Evolutionary conservation across 2,329 filamentous ascomycete genomes (phyloP).

Genomic region (Didymella keratinophila): DNA sequence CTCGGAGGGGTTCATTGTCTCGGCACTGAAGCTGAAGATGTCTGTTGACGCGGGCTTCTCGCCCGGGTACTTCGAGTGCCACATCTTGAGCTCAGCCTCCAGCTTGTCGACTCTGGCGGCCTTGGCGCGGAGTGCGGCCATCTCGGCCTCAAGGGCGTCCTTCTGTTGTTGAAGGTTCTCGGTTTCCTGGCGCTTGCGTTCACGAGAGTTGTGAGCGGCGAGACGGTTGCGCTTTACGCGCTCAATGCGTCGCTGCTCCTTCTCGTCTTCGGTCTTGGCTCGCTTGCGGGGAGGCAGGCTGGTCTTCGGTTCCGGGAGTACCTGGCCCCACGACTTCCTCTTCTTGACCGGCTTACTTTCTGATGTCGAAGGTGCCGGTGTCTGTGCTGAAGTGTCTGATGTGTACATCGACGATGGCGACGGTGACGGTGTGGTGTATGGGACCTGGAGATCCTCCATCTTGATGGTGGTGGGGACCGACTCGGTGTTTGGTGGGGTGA

Average conservation of each 20-base stretch:
- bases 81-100: conserved; percentile 57
- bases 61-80: conserved; percentile 45
- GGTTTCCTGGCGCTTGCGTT: conserved; percentile 89
- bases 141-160: conserved; percentile 68
- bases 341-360: conserved; percentile 77
- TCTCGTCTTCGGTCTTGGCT: conserved; percentile 98
- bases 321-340: conserved; percentile 98
- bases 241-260: conserved; percentile 97
- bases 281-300: conserved; percentile 95
- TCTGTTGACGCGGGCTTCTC: conserved; percentile 34
- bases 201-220: conserved; percentile 93
- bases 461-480: conserved; percentile 49
- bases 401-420: conserved; percentile 28
- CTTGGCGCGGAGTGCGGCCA: conserved; percentile 62
- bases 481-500: conserved; percentile 35
- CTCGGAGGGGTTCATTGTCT: conserved; percentile 49
- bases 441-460: conserved; percentile 51
- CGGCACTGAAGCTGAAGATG: conserved; percentile 32
- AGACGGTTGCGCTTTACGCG: conserved; percentile 95
- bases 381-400: conserved; percentile 29
- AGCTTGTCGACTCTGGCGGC: conserved; percentile 60
- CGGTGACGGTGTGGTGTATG: conserved; percentile 34
- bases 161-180: conserved; percentile 78
- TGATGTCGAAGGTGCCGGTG: conserved; percentile 33
- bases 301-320: conserved; percentile 95